A percentile compares a stretch with the other conserved stretches of the same genome.
phyloP scores from a whole-genome alignment of 768 basidiomycete genomes.

The Tulasnella sp. region DNA sequence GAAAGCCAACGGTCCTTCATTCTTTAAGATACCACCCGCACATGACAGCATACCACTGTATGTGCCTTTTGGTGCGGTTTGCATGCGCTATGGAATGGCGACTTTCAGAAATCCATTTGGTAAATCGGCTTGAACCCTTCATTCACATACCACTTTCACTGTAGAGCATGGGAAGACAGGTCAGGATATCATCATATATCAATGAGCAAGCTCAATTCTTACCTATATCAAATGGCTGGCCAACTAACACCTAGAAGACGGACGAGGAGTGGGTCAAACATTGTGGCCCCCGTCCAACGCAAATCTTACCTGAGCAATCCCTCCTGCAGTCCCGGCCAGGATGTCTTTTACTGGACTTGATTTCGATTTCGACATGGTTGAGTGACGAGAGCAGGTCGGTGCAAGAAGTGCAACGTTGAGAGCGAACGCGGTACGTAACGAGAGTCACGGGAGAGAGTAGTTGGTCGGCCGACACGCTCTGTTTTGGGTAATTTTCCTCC shows the following conservation, averaged over 20 bases:
- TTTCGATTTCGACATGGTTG: constrained; percentile 31
- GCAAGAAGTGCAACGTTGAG: constrained; percentile 3
- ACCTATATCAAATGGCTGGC: constrained; percentile 96
- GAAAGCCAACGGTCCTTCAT: constrained; percentile 90
- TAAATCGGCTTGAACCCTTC: neutral
- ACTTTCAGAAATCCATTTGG: neutral
- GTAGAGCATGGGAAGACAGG: neutral
- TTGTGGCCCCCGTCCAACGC: constrained; percentile 3
- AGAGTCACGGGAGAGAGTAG: neutral
- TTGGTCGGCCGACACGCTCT: constrained; percentile 7
- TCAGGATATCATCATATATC: neutral
- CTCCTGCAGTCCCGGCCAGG: constrained; percentile 85
- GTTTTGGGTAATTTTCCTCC: constrained; percentile 3
- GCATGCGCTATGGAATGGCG: constrained; percentile 65
- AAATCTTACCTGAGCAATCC: constrained; percentile 71
- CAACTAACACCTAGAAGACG: constrained; percentile 66
- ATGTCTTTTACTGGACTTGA: constrained; percentile 78
- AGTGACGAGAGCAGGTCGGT: neutral
- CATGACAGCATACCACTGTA: constrained; percentile 85
- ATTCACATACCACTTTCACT: constrained; percentile 31
- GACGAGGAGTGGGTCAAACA: constrained; percentile 17
- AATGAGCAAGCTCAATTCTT: constrained; percentile 36
- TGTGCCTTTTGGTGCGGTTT: constrained; percentile 87
- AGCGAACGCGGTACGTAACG: constrained; percentile 4
- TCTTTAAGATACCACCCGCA: constrained; percentile 82